Base-by-base conservation (phyloP, 495 filamentous ascomycete species). In the Baudoinia panamericana region DNA sequence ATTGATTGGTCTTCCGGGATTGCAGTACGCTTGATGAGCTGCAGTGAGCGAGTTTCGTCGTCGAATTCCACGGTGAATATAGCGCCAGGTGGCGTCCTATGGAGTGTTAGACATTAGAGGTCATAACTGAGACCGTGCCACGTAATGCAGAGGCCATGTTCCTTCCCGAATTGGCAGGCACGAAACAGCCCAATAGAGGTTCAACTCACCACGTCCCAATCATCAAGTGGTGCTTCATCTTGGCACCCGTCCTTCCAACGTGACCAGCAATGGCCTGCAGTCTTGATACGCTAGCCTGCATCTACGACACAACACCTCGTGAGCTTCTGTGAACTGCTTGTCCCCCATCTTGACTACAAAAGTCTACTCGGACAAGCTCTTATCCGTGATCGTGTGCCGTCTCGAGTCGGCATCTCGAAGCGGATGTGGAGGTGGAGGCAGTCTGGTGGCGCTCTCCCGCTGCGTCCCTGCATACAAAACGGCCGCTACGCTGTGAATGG, bases 31-130 rank as follows among this genome's bases (percentile, higher is more conserved):
- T 86, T 83, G 55, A 86, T 57, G 57, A 85, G 48, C 43, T 76
- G 69, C 47, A 87, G 57, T 4, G 70, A 78, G 35, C 82, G 62
- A 16, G 68, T 70, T 56, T 84, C 79, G 56, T 84, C 81, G 62
- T 90, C 80, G 53, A 90, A 90, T 36, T 72, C 69, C 19, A 90
- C 73, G 3, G 82, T 87, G 62, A 84, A 85, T 59, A 90, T 85
- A 56, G 80, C 80, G 38, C 82, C 83, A 52, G 82, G 82, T 19
- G 75, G 78, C 51, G 80, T 84, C 83, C 82, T 60, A 65, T 9
- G 11, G 15, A n/a, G n/a, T n/a, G n/a, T n/a, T n/a, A n/a, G n/a
- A n/a, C n/a, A n/a, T n/a, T n/a, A n/a, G n/a, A n/a, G n/a, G n/a
- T n/a, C n/a, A n/a, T n/a, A n/a, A n/a, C n/a, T n/a, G n/a, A n/a